phyloP scores from a whole-genome alignment of 2,329 filamentous ascomycete genomes.

The Huntiella omanensis region DNA sequence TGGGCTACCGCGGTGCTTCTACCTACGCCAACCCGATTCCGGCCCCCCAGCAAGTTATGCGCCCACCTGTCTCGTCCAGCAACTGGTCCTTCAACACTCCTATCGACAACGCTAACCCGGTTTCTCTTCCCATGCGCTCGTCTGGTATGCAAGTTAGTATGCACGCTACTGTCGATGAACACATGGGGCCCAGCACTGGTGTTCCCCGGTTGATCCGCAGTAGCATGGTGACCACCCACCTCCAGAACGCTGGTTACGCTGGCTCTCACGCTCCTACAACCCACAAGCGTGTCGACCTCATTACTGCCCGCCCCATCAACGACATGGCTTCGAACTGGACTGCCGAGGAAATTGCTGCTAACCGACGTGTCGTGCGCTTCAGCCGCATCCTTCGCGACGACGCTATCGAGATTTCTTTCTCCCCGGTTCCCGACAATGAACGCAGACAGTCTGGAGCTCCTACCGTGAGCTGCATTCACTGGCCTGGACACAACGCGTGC shows the following conservation, averaged over 20 bases:
- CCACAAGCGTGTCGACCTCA: constrained; percentile 68
- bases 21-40: not conserved
- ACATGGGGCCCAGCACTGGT: not conserved
- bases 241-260: constrained; percentile 54
- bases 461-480: constrained; percentile 94
- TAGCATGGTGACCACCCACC: constrained; percentile 22
- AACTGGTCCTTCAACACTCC: constrained; percentile 11
- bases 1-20: not conserved
- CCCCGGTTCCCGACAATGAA: constrained; percentile 59
- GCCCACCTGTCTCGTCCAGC: constrained; percentile 19
- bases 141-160: not conserved
- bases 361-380: constrained; percentile 77
- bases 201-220: constrained; percentile 16
- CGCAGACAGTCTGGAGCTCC: constrained; percentile 62
- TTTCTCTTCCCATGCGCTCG: not conserved
- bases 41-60: not conserved
- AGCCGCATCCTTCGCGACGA: constrained; percentile 64
- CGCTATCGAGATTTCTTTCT: constrained; percentile 64
- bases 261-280: constrained; percentile 18
- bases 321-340: constrained; percentile 73
- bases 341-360: constrained; percentile 57
- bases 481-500: constrained; percentile 78
- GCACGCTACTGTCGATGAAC: not conserved
- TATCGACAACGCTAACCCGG: not conserved
- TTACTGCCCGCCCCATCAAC: constrained; percentile 70